Percentiles rank a stretch among this genome's conserved stretches.
Evolutionary conservation across 2,329 filamentous ascomycete genomes (phyloP).

Genomic region (Curvularia hawaiiensis): DNA sequence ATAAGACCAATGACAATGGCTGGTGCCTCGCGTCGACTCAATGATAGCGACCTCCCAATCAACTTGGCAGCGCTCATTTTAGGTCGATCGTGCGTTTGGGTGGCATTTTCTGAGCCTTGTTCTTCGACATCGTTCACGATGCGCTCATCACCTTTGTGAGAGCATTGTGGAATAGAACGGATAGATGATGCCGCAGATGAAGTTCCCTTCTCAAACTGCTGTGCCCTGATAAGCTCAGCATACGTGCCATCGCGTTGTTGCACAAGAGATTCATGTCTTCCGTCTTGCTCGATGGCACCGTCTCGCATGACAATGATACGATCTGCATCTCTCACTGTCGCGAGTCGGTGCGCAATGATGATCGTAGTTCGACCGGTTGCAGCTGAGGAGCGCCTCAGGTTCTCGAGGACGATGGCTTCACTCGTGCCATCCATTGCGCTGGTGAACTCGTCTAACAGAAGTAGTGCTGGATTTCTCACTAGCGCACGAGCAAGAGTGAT

Average conservation of each 20-base stretch:
- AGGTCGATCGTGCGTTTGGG: neutral
- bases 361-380: conserved; percentile 40
- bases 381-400: conserved; percentile 37
- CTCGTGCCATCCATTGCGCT: conserved; percentile 40
- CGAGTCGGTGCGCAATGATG: conserved; percentile 46
- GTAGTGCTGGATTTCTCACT: conserved; percentile 39
- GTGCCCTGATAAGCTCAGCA: conserved; percentile 40
- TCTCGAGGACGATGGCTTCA: conserved; percentile 41
- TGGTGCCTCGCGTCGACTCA: conserved; percentile 46
- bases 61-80: conserved; percentile 25
- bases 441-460: conserved; percentile 47
- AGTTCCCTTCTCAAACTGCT: conserved; percentile 42
- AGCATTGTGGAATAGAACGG: conserved; percentile 21
- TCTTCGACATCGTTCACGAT: conserved; percentile 2
- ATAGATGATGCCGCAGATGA: conserved; percentile 31
- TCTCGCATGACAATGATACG: conserved; percentile 46
- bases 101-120: neutral
- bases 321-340: conserved; percentile 46
- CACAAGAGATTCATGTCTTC: conserved; percentile 38
- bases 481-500: conserved; percentile 45
- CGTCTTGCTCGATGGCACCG: conserved; percentile 39
- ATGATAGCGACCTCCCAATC: conserved; percentile 30
- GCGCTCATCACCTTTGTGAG: conserved; percentile 21
- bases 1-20: conserved; percentile 51
- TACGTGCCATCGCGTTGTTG: conserved; percentile 37